A percentile compares a stretch with the other conserved stretches of the same genome.
These are phyloP conservation scores for Erodium chrysanthum DNA, from an alignment of 441 rosid species.

Conservation along the genomic window DNA sequence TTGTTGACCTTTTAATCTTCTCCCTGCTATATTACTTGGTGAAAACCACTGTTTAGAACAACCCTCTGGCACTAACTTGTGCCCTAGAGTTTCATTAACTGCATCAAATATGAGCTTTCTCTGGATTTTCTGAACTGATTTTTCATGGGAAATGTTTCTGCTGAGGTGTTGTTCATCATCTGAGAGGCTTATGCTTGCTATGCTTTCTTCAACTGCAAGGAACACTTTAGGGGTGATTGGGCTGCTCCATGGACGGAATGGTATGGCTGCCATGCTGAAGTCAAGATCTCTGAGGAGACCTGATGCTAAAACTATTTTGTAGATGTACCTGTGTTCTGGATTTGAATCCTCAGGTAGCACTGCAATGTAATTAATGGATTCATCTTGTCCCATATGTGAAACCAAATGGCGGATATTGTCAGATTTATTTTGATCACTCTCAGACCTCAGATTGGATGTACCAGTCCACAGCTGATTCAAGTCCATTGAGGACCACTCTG, in stretches of 20 bases:
- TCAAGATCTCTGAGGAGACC: slow-evolving; percentile 51
- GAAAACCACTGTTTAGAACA: slow-evolving; percentile 29
- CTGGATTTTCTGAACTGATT: slow-evolving; percentile 32
- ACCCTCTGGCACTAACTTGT: slow-evolving; percentile 32
- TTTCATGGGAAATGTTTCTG: slow-evolving; percentile 22
- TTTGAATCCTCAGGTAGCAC: slow-evolving; percentile 24
- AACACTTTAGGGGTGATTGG: slow-evolving; percentile 53
- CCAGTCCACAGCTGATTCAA: slow-evolving; percentile 21
- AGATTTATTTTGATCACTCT: slow-evolving; percentile 22
- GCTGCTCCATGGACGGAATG: slow-evolving; percentile 41
- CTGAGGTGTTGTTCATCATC: slow-evolving; percentile 22
- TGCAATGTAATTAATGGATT: slow-evolving; percentile 21
- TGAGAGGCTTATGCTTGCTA: slow-evolving; percentile 25
- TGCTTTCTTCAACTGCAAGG: slow-evolving; percentile 51
- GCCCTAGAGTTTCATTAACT: slow-evolving; percentile 54
- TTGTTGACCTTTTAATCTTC: slow-evolving; percentile 31
- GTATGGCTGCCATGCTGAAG: slow-evolving; percentile 30
- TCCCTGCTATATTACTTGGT: slow-evolving; percentile 22
- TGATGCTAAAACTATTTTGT: slow-evolving; percentile 53
- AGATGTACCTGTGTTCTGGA: slow-evolving; percentile 58
- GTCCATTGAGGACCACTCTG: neutral
- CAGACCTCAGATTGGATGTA: slow-evolving; percentile 33
- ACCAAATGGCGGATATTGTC: slow-evolving; percentile 23
- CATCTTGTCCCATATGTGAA: slow-evolving; percentile 23
- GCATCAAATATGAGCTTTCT: slow-evolving; percentile 70